These are phyloP conservation scores for Ustilago shanxiensis DNA, from an alignment of 1,284 basidiomycete genomes.

Conservation along the genomic window DNA sequence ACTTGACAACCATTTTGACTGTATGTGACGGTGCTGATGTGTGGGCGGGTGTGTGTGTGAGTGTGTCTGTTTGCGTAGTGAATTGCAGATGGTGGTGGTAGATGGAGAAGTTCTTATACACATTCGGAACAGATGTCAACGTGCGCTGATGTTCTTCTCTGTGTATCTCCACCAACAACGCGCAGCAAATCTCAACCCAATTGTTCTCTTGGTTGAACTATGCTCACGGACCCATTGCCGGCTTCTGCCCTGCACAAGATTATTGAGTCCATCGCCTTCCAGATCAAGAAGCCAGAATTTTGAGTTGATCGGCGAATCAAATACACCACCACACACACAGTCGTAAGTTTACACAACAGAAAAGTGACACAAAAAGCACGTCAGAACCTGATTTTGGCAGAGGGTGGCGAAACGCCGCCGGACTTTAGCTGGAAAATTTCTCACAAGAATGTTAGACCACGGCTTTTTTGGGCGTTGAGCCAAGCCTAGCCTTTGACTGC, in stretches of 20 bases:
- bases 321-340: too few species aligned
- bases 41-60: too few species aligned
- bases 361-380: constrained; percentile 16
- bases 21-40: neutral
- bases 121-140: constrained; percentile 1
- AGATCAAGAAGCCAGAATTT: constrained; percentile 1
- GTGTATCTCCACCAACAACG: too few species aligned
- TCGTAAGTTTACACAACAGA: too few species aligned
- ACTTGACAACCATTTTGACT: constrained; percentile 71
- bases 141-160: neutral
- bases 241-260: neutral
- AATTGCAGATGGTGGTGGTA: neutral
- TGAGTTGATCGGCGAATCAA: constrained; percentile 13
- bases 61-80: neutral
- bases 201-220: neutral
- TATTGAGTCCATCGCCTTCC: constrained; percentile 11
- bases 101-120: constrained; percentile 11
- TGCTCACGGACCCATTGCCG: constrained; percentile 3
- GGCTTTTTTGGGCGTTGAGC: neutral
- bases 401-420: constrained; percentile 2
- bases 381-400: constrained; percentile 6
- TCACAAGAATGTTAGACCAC: constrained; percentile 1
- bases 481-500: too few species aligned
- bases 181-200: too few species aligned
- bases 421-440: constrained; percentile 19